Percentiles rank a stretch among this genome's conserved stretches.
Evolutionary conservation across 108 stramenopile species (phyloP).

Genomic region (Thalassiosira profunda): DNA sequence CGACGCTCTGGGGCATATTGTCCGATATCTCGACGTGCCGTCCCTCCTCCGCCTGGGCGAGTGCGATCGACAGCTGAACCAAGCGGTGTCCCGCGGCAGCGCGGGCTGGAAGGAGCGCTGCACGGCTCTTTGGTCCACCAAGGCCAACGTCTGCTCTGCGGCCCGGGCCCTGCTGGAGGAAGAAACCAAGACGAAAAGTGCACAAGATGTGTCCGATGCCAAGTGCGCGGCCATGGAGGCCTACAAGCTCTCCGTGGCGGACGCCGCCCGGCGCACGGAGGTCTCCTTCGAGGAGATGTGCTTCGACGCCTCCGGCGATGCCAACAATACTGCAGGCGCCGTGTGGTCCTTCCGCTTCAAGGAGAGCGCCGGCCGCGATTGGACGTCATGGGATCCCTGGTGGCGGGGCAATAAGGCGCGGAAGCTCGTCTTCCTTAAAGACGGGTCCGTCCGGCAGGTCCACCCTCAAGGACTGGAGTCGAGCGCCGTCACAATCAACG

Average conservation of each 20-base stretch:
- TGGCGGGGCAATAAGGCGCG: slow-evolving; percentile 59
- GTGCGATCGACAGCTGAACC: slow-evolving; percentile 24
- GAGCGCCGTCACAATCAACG: slow-evolving; percentile 13
- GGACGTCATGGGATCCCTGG: slow-evolving; percentile 78
- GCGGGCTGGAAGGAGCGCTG: slow-evolving; percentile 77
- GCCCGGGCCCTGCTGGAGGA: slow-evolving; percentile 28
- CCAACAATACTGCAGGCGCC: slow-evolving; percentile 50
- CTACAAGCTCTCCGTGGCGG: slow-evolving; percentile 49
- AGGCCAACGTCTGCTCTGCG: slow-evolving; percentile 54
- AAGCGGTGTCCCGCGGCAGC: slow-evolving; percentile 35
- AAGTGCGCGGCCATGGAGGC: slow-evolving; percentile 49
- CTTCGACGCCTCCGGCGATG: slow-evolving; percentile 49
- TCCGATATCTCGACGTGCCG: slow-evolving; percentile 29
- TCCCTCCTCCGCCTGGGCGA: slow-evolving; percentile 11
- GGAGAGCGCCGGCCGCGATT: slow-evolving; percentile 75
- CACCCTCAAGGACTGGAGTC: slow-evolving; percentile 14
- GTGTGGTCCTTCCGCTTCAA: slow-evolving; percentile 86
- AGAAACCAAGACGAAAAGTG: neutral
- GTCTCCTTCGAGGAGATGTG: slow-evolving; percentile 60
- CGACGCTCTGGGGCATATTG: slow-evolving; percentile 16
- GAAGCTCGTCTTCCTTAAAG: slow-evolving; percentile 77
- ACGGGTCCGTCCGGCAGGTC: slow-evolving; percentile 56
- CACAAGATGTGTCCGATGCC: neutral
- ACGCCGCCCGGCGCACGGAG: slow-evolving; percentile 51
- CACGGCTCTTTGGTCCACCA: slow-evolving; percentile 54